These are phyloP conservation scores for Leptographium lundbergii DNA, from an alignment of 2,329 filamentous ascomycete species.

Conservation along the genomic window DNA sequence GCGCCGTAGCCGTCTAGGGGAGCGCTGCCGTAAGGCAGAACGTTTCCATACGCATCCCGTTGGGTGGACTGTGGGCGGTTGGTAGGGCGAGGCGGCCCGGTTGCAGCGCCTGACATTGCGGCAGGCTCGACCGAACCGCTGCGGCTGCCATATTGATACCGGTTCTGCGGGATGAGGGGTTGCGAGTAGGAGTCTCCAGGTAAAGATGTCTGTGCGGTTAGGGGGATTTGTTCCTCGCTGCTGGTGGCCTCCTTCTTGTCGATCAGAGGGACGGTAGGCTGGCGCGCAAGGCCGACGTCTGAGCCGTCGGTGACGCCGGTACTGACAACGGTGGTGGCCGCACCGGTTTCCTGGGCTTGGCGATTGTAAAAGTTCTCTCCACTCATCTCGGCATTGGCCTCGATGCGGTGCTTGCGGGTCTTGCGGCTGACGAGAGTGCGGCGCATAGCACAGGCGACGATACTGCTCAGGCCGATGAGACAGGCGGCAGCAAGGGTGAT, in stretches of 20 bases:
- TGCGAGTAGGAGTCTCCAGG: conserved; percentile 31
- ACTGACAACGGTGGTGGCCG: conserved; percentile 24
- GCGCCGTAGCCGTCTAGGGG: conserved; percentile 33
- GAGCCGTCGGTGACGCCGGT: conserved; percentile 16
- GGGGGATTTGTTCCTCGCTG: conserved; percentile 58
- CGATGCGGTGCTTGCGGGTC: conserved; percentile 83
- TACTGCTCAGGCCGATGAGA: conserved; percentile 64
- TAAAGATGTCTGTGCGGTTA: conserved; percentile 52
- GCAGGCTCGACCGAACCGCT: not conserved
- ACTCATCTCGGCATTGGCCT: conserved; percentile 93
- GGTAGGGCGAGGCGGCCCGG: conserved; percentile 14
- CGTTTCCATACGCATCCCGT: conserved; percentile 55
- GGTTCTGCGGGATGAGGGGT: conserved; percentile 36
- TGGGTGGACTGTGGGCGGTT: conserved; percentile 21
- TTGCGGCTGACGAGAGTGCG: conserved; percentile 84
- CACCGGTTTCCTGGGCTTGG: conserved; percentile 36
- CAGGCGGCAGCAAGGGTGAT: conserved; percentile 83
- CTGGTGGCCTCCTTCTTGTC: conserved; percentile 50
- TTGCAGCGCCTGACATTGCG: conserved; percentile 17
- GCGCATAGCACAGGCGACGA: conserved; percentile 91
- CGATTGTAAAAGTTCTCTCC: conserved; percentile 82
- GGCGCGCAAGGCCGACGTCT: conserved; percentile 12
- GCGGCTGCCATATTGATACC: conserved; percentile 27
- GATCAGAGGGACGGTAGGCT: conserved; percentile 46
- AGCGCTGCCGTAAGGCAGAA: conserved; percentile 38